A percentile compares a stretch with the other conserved stretches of the same genome.
phyloP scores from a whole-genome alignment of 495 filamentous ascomycete genomes.

The Penicillium antarcticum region DNA sequence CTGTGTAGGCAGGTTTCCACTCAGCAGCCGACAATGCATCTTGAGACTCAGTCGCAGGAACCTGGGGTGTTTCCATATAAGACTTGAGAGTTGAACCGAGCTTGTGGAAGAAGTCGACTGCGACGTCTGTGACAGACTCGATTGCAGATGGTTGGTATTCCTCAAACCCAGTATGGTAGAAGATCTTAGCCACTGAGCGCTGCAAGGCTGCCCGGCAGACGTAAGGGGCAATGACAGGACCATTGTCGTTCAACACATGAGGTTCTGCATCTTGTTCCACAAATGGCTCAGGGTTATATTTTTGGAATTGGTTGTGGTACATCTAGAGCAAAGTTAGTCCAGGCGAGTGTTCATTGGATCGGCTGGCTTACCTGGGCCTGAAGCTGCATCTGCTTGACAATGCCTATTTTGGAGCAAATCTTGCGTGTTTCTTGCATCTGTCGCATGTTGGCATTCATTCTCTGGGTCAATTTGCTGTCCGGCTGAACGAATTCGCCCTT shows the following conservation, averaged over 20 bases:
- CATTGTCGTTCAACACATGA: constrained; percentile 81
- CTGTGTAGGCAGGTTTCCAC: constrained; percentile 66
- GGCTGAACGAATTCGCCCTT: constrained; percentile 75
- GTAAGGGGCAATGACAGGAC: constrained; percentile 77
- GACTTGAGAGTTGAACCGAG: constrained; percentile 72
- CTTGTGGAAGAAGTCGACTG: constrained; percentile 84
- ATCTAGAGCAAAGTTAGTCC: constrained; percentile 52
- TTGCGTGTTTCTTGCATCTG: constrained; percentile 98
- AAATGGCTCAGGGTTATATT: constrained; percentile 92
- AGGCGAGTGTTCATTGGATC: not conserved
- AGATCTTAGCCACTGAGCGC: constrained; percentile 87
- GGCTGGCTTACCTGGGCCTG: constrained; percentile 75
- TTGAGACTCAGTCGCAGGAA: constrained; percentile 41
- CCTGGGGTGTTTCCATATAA: constrained; percentile 78
- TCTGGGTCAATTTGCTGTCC: constrained; percentile 68
- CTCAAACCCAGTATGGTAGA: constrained; percentile 96
- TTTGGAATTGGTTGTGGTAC: constrained; percentile 97
- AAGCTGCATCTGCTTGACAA: constrained; percentile 99
- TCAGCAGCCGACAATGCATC: constrained; percentile 27
- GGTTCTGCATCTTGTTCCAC: constrained; percentile 78
- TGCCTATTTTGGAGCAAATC: constrained; percentile 89
- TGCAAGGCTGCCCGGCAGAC: constrained; percentile 80
- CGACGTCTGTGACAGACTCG: constrained; percentile 86
- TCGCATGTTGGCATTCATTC: constrained; percentile 83
- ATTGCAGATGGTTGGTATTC: constrained; percentile 94